Evolutionary conservation across 192 early-diverging fungal genomes (phyloP).

Genomic region (Coemansia asiatica): DNA sequence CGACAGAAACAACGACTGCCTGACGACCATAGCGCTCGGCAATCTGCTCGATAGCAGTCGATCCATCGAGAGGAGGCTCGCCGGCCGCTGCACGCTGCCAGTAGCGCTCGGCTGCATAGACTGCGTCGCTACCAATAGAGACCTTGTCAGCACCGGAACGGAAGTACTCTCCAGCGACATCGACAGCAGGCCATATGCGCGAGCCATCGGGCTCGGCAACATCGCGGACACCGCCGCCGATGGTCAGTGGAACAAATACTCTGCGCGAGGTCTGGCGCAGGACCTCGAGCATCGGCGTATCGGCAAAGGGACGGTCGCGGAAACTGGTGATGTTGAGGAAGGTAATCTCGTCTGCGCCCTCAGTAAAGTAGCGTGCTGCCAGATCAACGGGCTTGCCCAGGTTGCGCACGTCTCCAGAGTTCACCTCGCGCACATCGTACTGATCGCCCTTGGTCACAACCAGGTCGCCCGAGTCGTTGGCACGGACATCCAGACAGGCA

Average conservation of each 20-base stretch:
- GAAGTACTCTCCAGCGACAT: conserved; percentile 99
- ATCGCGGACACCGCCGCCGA: conserved; percentile 98
- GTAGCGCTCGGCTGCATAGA: conserved; percentile 91
- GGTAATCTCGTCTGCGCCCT: conserved; percentile 97
- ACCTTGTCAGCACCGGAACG: conserved; percentile 99
- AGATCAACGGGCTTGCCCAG: conserved; percentile 97
- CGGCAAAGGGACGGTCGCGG: conserved; percentile 83
- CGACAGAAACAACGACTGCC: conserved; percentile 98
- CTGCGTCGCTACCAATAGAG: conserved; percentile 99
- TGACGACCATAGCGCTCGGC: conserved; percentile 93
- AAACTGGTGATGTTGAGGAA: conserved; percentile 99
- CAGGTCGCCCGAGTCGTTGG: conserved; percentile 95
- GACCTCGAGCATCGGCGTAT: conserved; percentile 96
- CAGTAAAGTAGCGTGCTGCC: conserved; percentile 85
- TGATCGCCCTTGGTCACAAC: conserved; percentile 99
- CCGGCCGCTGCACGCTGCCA: conserved; percentile 56
- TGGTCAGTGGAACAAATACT: conserved; percentile 99
- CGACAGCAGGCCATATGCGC: conserved; percentile 72
- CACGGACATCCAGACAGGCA: conserved; percentile 94
- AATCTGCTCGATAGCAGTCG: conserved; percentile 93
- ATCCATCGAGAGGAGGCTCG: conserved; percentile 56
- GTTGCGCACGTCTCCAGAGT: conserved; percentile 78
- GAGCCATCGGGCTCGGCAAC: conserved; percentile 81
- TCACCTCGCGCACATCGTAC: conserved; percentile 96
- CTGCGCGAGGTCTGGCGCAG: conserved; percentile 79